Evolutionary conservation across 768 basidiomycete species (phyloP).

Genomic region (Lentinula guzmanii): DNA sequence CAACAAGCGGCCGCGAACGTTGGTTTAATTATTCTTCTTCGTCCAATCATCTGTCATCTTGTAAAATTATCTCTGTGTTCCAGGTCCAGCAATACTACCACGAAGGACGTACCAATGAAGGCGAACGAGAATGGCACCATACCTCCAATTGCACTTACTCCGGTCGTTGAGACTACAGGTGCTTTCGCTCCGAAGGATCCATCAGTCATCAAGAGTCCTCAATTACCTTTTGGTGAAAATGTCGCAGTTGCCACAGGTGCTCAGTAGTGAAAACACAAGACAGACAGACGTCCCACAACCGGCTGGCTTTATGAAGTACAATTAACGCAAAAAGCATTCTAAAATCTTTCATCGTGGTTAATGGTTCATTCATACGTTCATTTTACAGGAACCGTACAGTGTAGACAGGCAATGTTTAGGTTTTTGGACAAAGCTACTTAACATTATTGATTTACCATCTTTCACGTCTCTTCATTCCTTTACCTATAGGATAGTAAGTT

Average conservation of each 20-base stretch:
- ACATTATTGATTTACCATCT: background rate
- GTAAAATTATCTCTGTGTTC: slow-evolving; percentile 20
- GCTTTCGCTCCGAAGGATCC: slow-evolving; percentile 36
- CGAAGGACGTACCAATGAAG: slow-evolving; percentile 24
- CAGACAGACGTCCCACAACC: background rate
- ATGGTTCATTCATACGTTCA: slow-evolving; percentile 38
- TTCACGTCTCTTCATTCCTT: background rate
- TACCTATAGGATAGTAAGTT: background rate
- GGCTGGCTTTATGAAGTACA: background rate
- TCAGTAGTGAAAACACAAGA: slow-evolving; percentile 13
- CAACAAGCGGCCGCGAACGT: slow-evolving; percentile 72
- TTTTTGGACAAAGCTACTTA: background rate
- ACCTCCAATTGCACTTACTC: slow-evolving; percentile 23
- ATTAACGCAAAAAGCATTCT: slow-evolving; percentile 2
- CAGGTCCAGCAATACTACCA: slow-evolving; percentile 32
- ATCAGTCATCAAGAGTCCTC: slow-evolving; percentile 51
- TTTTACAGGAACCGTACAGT: slow-evolving; percentile 26
- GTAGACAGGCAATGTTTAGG: background rate
- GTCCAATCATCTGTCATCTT: slow-evolving; percentile 21
- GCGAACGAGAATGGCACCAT: slow-evolving; percentile 33
- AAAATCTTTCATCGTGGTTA: slow-evolving; percentile 21
- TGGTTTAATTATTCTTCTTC: slow-evolving; percentile 29
- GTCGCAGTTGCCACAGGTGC: slow-evolving; percentile 46
- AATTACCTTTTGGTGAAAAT: slow-evolving; percentile 57
- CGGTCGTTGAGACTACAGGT: slow-evolving; percentile 28